Evolutionary conservation across 352 stramenopile species (phyloP).

Genomic region (Blastocystis sp.): DNA sequence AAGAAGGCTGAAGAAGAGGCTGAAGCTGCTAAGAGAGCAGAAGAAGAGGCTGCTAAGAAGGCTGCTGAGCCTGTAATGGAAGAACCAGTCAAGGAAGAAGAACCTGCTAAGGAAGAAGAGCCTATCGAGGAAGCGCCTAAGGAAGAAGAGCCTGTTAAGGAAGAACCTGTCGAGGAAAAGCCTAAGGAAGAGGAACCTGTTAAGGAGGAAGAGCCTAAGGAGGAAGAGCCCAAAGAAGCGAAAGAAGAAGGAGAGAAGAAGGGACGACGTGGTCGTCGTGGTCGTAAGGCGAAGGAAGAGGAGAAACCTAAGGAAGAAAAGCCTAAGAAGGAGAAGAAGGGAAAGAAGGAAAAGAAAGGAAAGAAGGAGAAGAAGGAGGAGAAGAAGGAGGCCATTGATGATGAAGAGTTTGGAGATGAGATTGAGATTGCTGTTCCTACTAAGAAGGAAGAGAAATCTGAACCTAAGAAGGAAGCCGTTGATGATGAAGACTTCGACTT

Average conservation of each 20-base stretch:
- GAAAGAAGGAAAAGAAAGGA: conserved; percentile 35
- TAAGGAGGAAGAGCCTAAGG: not conserved
- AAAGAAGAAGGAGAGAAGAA: conserved; percentile 54
- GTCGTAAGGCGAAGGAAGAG: conserved; percentile 18
- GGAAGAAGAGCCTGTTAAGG: no score
- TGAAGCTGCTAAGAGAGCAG: not conserved
- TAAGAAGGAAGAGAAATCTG: conserved; percentile 19
- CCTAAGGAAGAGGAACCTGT: conserved; percentile 11
- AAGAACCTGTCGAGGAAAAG: no score
- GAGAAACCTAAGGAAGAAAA: conserved; percentile 35
- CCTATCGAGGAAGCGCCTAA: no score
- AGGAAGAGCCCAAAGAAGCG: conserved; percentile 4
- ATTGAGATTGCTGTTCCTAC: conserved; percentile 15
- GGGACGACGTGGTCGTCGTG: not conserved
- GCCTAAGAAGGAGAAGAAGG: conserved; percentile 44
- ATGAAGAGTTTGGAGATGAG: conserved; percentile 46
- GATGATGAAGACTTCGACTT: conserved; percentile 36
- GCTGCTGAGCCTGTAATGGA: not conserved
- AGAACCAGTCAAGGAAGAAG: conserved; percentile 8
- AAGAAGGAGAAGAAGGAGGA: not conserved
- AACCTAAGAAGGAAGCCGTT: conserved; percentile 10
- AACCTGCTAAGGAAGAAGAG: no score
- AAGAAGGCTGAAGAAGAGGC: not conserved
- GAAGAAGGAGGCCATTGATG: conserved; percentile 29
- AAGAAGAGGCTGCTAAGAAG: not conserved